Evolutionary conservation across 441 rosid genomes (phyloP).

Genomic region (Euphorbia corollata): DNA sequence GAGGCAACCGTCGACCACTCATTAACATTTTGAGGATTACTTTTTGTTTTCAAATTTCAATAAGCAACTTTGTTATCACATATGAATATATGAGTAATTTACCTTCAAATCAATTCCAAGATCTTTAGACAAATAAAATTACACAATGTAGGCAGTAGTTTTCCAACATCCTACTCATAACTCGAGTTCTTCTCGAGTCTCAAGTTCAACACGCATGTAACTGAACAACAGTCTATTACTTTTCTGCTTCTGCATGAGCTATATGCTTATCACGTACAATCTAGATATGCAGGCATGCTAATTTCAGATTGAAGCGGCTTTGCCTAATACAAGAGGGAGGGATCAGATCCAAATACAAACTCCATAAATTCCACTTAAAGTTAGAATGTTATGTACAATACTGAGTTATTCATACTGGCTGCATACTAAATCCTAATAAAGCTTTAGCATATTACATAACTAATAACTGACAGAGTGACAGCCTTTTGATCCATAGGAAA

Average conservation of each 20-base stretch:
- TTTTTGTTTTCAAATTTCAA: not conserved
- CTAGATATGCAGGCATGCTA: not conserved
- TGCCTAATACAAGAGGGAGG: not conserved
- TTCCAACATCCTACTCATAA: not conserved
- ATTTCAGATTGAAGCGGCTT: not conserved
- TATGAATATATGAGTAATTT: not conserved
- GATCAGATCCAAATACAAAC: not conserved
- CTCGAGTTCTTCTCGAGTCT: not conserved
- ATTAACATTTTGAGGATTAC: slow-evolving; percentile 1
- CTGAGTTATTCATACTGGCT: not conserved
- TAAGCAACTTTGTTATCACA: not conserved
- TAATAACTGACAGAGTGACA: not conserved
- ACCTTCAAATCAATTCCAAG: not conserved
- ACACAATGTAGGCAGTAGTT: not conserved
- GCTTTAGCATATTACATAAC: not conserved
- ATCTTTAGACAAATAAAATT: not conserved
- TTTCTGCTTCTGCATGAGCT: too few species aligned
- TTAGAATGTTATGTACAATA: not conserved
- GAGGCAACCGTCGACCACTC: too few species aligned
- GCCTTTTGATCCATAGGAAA: not conserved
- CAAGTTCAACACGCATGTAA: not conserved
- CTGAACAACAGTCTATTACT: not conserved
- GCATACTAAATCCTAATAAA: not conserved
- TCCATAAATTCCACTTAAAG: not conserved
- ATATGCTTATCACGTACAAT: too few species aligned